Evolutionary conservation across 768 basidiomycete species (phyloP), one percentile per base, ranked within the genome.

Genomic region (Hemileccinum rubropunctum): DNA sequence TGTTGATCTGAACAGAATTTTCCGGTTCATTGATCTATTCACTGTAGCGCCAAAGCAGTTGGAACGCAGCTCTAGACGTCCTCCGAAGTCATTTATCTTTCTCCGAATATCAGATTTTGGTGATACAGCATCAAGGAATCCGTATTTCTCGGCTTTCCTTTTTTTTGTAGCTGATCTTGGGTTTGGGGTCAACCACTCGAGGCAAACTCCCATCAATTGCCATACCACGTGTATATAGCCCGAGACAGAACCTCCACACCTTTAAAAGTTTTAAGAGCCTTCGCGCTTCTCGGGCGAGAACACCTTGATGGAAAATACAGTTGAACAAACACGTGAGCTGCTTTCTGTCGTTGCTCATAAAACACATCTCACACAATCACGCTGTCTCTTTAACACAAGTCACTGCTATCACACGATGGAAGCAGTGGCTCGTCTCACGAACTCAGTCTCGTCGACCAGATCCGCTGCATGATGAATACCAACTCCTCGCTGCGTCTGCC

Each of bases 401-500:
- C 13, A 37, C 38, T 39, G 14, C 11, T 35, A 6, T 62, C 10
- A 1, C 53, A 0, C 42, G 14, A 37, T 65, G 53, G 60, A 63
- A 51, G 30, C 40, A 44, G 12, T 63, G 63, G 62, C 15, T 58
- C 8, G 8, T 17, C 39, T 39, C 46, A 3, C 42, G 32, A 23
- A 9, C 11, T 4, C 18, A 36, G 4, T 17, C 53, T 18, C 27
- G 27, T 40, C 60, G 52, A 54, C 55, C 57, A 0, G 47, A 58
- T 26, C 42, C 54, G 1, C 27, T 41, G 13, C 51, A 60, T 2
- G 58, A 49, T 10, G 63, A 65, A 44, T 64, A 65, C 15, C 63
- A 56, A 21, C 63, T 54, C 17, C 63, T 64, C 12, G 0, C 45
- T 8, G 36, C 37, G 23, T 40, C 53, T 18, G 3, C 18, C 3